Conservation (phyloP, 495 filamentous ascomycete species). For the Penicillium pancosmium region DNA sequence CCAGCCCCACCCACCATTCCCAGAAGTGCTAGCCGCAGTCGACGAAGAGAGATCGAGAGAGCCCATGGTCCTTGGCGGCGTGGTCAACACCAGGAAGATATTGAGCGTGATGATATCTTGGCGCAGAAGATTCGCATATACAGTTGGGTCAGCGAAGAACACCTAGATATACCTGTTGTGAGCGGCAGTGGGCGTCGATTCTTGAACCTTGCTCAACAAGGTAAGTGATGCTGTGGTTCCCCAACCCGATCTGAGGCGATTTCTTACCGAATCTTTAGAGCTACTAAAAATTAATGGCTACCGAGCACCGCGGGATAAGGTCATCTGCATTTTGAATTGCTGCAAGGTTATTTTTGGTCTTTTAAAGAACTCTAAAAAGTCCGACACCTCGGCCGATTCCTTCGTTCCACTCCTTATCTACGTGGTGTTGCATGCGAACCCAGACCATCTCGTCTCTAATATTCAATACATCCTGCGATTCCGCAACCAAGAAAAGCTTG, state of each 20-base stretch:
- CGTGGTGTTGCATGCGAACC: conserved; percentile 90
- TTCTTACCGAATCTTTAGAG: conserved; percentile 57
- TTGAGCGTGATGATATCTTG: conserved; percentile 92
- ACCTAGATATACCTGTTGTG: conserved; percentile 90
- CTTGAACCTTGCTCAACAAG: conserved; percentile 84
- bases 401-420: conserved; percentile 97
- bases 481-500: conserved; percentile 94
- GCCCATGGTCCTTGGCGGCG: conserved; percentile 77
- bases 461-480: conserved; percentile 98
- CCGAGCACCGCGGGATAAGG: conserved; percentile 92
- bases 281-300: conserved; percentile 95
- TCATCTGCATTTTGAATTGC: conserved; percentile 97
- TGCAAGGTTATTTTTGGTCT: conserved; percentile 99
- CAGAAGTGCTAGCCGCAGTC: conserved; percentile 62
- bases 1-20: conserved; percentile 75
- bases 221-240: conserved; percentile 42
- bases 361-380: conserved; percentile 82
- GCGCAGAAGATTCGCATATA: conserved; percentile 97
- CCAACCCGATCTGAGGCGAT: no score
- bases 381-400: conserved; percentile 90
- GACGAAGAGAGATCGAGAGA: conserved; percentile 66
- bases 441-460: conserved; percentile 93
- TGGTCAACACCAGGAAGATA: conserved; percentile 97
- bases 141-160: conserved; percentile 89
- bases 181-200: conserved; percentile 85